Percentiles rank a stretch among this genome's conserved stretches.
phyloP scores from a whole-genome alignment of 441 rosid genomes.

The Bocquillonia castaneifolia region DNA sequence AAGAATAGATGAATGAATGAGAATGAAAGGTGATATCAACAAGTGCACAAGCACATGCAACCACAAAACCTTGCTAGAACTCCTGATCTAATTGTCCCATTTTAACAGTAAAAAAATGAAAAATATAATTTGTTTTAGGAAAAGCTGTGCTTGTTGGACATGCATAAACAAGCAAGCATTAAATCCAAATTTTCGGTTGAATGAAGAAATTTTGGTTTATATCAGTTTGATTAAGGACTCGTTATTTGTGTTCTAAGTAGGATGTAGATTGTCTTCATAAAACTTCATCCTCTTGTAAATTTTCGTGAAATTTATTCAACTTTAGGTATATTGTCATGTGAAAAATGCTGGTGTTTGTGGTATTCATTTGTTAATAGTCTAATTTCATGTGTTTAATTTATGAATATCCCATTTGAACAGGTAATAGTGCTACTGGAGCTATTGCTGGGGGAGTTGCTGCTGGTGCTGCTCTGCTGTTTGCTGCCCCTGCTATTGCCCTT shows the following conservation, averaged over 20 bases:
- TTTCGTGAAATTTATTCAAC: neutral
- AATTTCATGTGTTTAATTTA: slow-evolving; percentile 2
- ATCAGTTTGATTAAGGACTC: neutral
- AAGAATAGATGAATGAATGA: neutral
- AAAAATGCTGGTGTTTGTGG: neutral
- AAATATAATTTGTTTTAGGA: neutral
- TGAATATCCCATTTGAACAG: slow-evolving; percentile 31
- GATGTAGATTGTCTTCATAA: neutral
- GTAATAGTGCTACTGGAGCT: slow-evolving; percentile 58
- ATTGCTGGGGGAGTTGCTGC: slow-evolving; percentile 98
- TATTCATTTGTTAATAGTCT: neutral
- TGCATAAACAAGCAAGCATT: neutral
- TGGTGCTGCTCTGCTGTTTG: slow-evolving; percentile 89
- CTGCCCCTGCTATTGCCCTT: slow-evolving; percentile 79
- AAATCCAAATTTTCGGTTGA: neutral
- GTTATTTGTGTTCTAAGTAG: neutral
- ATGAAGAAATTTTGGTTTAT: neutral
- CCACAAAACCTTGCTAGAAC: neutral
- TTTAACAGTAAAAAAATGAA: neutral
- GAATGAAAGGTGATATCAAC: neutral
- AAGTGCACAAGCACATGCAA: neutral
- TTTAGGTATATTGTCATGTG: neutral
- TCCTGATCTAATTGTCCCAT: neutral
- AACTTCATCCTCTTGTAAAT: neutral
- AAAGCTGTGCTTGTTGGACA: neutral